Evolutionary conservation across 176 grass and related monocot species (phyloP), one percentile per base, ranked within the genome.

Genomic region (Avena eriantha): DNA sequence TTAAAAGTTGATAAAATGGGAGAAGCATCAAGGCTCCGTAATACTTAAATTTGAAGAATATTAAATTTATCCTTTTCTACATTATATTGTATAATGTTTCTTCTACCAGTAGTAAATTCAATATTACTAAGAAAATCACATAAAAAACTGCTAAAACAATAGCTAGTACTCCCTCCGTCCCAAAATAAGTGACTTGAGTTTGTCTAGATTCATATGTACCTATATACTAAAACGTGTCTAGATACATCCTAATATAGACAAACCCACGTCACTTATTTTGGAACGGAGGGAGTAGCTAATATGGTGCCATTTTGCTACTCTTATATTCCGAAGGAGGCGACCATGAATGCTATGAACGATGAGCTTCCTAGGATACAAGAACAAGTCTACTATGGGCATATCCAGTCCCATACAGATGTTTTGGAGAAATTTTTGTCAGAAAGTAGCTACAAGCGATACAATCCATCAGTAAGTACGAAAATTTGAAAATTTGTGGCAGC

Each of bases 351-450:
- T 68, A 94, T 98, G 94, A 96, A 98, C 33, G 92, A 90, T 73
- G 97, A 98, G 78, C 88, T 96, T 73, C 97, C 92, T 60, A 96
- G 88, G 90, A 96, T 98, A 91, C 97, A 98, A 91, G 97, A 98
- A 85, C 97, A 98, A 93, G 93, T 98, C 74, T 98, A 98, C 88
- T 98, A 98, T 88, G 97, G 97, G 45, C 94, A 98, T 92, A 96
- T 98, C 65, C 87, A 91, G 45, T 93, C 97, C 49, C 92, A 94
- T 60, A 98, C 97, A 54, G 93, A 98, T 87, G 89, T 98, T 80
- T 81, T 98, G 73, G 94, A 96, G 26, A 98, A 98, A 69, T 94
- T 98, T 86, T 93, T 98, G 67, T 91, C 93, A 0, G 96, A 96
- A 90, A 90, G 80, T 84, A 90, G 94, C 85, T 96, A 96, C 78